phyloP scores from a whole-genome alignment of 371 early-diverging fungal species.

The Rhizopus arrhizus region DNA sequence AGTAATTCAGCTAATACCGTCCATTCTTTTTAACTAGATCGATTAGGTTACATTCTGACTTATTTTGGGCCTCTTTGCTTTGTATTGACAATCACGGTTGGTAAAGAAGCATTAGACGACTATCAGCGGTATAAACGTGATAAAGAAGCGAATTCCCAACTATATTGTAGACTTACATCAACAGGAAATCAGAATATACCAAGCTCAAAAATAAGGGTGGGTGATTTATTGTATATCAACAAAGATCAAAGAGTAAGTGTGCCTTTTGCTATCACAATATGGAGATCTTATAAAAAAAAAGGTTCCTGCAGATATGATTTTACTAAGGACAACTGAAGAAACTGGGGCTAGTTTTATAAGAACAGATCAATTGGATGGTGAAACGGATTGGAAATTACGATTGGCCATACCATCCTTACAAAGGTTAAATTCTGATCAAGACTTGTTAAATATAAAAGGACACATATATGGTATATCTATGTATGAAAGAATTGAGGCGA shows the following conservation, averaged over 20 bases:
- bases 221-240: slow-evolving; percentile 88
- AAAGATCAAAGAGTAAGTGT: slow-evolving; percentile 84
- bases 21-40: not conserved
- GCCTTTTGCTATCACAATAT: too few species aligned
- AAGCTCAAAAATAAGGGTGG: slow-evolving; percentile 88
- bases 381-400: slow-evolving; percentile 99
- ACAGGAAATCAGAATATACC: slow-evolving; percentile 70
- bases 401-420: slow-evolving; percentile 85
- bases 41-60: slow-evolving; percentile 86
- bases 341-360: slow-evolving; percentile 95
- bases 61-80: slow-evolving; percentile 96
- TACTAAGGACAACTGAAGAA: slow-evolving; percentile 85
- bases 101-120: slow-evolving; percentile 98
- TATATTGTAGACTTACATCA: slow-evolving; percentile 65
- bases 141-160: slow-evolving; percentile 90
- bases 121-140: slow-evolving; percentile 89
- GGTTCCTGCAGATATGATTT: slow-evolving; percentile 91
- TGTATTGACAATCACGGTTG: slow-evolving; percentile 91
- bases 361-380: slow-evolving; percentile 99
- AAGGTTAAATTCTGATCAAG: slow-evolving; percentile 62
- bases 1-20: not conserved
- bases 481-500: too few species aligned
- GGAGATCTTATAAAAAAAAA: slow-evolving; percentile 17
- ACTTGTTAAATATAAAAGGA: slow-evolving; percentile 63
- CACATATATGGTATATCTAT: slow-evolving; percentile 68